Base-by-base conservation (phyloP, 495 filamentous ascomycete species). In the Xylaria castorea region DNA sequence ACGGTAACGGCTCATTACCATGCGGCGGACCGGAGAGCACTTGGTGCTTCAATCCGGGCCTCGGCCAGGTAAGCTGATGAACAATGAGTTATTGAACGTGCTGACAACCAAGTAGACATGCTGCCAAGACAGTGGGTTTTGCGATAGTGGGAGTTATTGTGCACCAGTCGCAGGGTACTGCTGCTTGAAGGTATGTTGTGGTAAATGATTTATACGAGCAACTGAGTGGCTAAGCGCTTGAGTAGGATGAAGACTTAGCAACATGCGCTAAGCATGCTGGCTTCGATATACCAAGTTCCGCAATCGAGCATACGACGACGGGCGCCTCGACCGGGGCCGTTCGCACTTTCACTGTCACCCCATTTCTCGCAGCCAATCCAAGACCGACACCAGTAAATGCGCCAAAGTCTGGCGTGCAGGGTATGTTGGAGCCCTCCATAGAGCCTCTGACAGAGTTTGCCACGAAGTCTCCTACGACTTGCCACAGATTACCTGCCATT, bases 141-240 rank as follows among this genome's bases (percentile, higher is more conserved):
- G 83, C 72, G 77, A 75, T 5, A 58, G 53, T 27, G 82, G 82
- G 3, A 78, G 78, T 40, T 81, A 77, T 46, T 85, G 83, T 65
- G 83, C 83, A 20, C 82, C 83, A 1, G 79, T 82, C 1, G 81
- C 80, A 9, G 83, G 83, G 5, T 83, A 78, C 58, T 85, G 83
- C 48, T 85, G 83, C 66, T 63, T 77, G 5, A 78, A 83, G 34
- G 82, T 84, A 77, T 32, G 79, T 58, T n/a, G 12, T 50, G 5
- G 57, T 62, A 0, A 5, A 61, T 40, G 42, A 67, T 50, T 36
- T 27, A 2, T n/a, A 12, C 3, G 9, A 18, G 46, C 7, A 27
- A 38, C 14, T 53, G 14, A 66, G 64, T 77, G 71, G 74, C 76
- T 36, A 40, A 76, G 44, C 66, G 8, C 12, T 40, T 61, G 18